Evolutionary conservation across 129 eudicot genomes (phyloP).

Genomic region (Flaveria robusta): DNA sequence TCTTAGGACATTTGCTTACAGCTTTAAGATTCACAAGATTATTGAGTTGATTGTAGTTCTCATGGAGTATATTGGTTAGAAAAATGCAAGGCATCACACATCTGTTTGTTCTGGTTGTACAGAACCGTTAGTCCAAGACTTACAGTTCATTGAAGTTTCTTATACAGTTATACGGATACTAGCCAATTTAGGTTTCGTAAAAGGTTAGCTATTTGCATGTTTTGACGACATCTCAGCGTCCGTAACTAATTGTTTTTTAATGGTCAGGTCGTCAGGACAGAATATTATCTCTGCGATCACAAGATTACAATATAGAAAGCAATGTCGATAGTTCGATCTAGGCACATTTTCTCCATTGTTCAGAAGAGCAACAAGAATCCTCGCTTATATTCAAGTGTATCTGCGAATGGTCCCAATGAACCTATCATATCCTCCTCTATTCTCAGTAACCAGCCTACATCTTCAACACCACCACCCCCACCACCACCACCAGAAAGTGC

Average conservation of each 20-base stretch:
- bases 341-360: conserved; percentile 43
- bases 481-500: conserved; percentile 41
- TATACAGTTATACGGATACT: not conserved
- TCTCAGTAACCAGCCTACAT: conserved; percentile 22
- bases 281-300: not conserved
- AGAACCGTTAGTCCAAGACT: conserved; percentile 7
- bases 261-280: not conserved
- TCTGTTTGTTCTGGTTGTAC: conserved; percentile 7
- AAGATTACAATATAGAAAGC: conserved; percentile 20
- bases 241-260: not conserved
- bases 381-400: conserved; percentile 41
- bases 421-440: conserved; percentile 43
- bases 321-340: conserved; percentile 61
- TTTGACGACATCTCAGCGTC: not conserved
- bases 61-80: not conserved
- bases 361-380: conserved; percentile 39
- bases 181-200: not conserved
- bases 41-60: conserved; percentile 1
- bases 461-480: conserved; percentile 41
- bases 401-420: conserved; percentile 50
- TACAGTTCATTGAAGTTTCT: not conserved
- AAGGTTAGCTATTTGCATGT: conserved; percentile 13
- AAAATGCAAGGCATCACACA: not conserved
- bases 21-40: conserved; percentile 7
- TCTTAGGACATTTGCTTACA: not conserved